These are phyloP conservation scores for Penicillium digitatum DNA, from an alignment of 2,329 filamentous ascomycete species.

Conservation along the genomic window DNA sequence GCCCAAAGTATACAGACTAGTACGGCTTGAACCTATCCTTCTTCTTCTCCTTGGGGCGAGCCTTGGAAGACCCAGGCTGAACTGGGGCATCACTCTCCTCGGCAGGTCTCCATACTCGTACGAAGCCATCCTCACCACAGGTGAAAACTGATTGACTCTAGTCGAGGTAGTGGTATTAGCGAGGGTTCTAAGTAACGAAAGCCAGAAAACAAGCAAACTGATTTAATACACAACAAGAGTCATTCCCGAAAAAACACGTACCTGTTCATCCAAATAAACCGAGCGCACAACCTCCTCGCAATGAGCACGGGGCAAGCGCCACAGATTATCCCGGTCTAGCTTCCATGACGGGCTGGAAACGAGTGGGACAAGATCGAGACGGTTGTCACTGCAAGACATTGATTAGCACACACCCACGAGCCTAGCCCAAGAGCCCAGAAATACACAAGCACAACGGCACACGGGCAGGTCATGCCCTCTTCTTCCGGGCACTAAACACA, in stretches of 20 bases:
- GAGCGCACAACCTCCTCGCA: constrained; percentile 48
- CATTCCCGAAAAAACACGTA: constrained; percentile 26
- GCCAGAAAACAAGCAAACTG: not conserved
- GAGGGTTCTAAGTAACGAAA: not conserved
- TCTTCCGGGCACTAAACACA: not conserved
- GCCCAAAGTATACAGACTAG: constrained; percentile 15
- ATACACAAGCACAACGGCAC: not conserved
- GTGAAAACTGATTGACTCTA: constrained; percentile 43
- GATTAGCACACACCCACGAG: not conserved
- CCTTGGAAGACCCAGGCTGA: constrained; percentile 22
- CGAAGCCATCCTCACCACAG: constrained; percentile 45
- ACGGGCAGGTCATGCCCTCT: not conserved
- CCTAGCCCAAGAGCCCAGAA: not conserved
- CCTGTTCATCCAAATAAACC: constrained; percentile 44
- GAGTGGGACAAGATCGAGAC: constrained; percentile 44
- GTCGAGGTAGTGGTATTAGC: not conserved
- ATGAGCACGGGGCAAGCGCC: constrained; percentile 47
- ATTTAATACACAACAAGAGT: not conserved
- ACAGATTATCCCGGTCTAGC: constrained; percentile 39
- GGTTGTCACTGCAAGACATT: constrained; percentile 31
- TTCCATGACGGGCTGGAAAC: constrained; percentile 35
- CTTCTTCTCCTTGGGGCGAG: constrained; percentile 33
- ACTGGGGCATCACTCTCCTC: constrained; percentile 15
- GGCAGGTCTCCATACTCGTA: constrained; percentile 38
- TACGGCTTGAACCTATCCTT: constrained; percentile 42